Evolutionary conservation across 768 basidiomycete genomes (phyloP), one percentile per base, ranked within the genome.

Genomic region (Amyloporia xantha): DNA sequence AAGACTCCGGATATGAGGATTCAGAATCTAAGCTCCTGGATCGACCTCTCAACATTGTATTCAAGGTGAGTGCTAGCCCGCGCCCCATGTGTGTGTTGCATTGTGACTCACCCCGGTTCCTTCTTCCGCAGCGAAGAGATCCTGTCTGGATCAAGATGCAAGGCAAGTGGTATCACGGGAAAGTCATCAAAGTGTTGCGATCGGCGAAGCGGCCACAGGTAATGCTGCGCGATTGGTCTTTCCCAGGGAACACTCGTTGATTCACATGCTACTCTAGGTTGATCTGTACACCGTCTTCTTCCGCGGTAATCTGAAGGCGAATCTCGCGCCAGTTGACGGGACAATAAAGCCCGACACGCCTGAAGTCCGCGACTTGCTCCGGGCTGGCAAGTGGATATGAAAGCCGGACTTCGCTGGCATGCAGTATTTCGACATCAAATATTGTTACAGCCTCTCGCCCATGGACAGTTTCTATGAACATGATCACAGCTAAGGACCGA

Each of bases 341-440:
- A 36, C 33, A 11, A 46, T 46, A n/a, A 46, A 46, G 26, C 44
- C n/a, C 11, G 44, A 46, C 24, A 46, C 44, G n/a, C 30, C 30
- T 17, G 19, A 28, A 9, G 28, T 46, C 10, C 44, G 44, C 7
- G 13, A 37, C 13, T 7, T 12, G 20, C 35, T 46, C 11, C 35
- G 44, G 11, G 42, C 20, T 5, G 44, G 13, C 4, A 20, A 36
- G 19, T 44, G n/a, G n/a, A n/a, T n/a, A 35, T 35, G 33, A 35
- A 35, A n/a, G 10, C 33, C 33, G n/a, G 9, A n/a, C 33, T n/a
- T 35, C n/a, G 33, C 33, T 35, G 33, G n/a, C n/a, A n/a, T n/a
- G n/a, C n/a, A n/a, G n/a, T n/a, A n/a, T n/a, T n/a, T n/a, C n/a
- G n/a, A n/a, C n/a, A n/a, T n/a, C n/a, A n/a, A n/a, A n/a, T n/a